Evolutionary conservation across 1,139 yeast genomes (phyloP).

Genomic region (Scheffersomyces parashehatae): DNA sequence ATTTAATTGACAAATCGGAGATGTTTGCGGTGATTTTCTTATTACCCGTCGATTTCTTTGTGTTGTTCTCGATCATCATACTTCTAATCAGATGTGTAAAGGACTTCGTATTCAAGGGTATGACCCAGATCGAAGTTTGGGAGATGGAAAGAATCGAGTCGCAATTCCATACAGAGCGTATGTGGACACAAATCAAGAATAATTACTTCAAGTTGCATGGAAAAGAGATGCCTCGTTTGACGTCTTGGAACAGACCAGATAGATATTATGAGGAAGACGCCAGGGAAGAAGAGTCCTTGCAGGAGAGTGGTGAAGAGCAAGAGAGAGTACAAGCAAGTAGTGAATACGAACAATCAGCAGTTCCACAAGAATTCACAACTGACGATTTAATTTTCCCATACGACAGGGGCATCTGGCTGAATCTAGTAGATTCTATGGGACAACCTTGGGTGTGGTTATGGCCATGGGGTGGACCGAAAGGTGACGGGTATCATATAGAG

Average conservation of each 20-base stretch:
- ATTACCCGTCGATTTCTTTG: constrained; percentile 58
- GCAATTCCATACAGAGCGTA: constrained; percentile 53
- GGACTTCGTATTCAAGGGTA: constrained; percentile 63
- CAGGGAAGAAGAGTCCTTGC: constrained; percentile 7
- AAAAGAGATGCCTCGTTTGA: constrained; percentile 43
- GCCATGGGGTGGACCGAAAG: constrained; percentile 63
- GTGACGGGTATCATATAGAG: constrained; percentile 48
- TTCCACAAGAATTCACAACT: constrained; percentile 38
- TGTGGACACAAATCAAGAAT: constrained; percentile 51
- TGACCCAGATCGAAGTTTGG: constrained; percentile 92
- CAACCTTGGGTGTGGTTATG: constrained; percentile 63
- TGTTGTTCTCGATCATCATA: constrained; percentile 56
- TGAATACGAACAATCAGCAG: constrained; percentile 7
- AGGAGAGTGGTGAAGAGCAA: constrained; percentile 6
- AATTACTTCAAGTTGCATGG: constrained; percentile 49
- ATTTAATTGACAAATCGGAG: constrained; percentile 55
- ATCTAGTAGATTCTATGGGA: constrained; percentile 54
- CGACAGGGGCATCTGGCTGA: constrained; percentile 64
- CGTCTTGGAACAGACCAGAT: constrained; percentile 45
- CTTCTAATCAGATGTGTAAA: constrained; percentile 62
- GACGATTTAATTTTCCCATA: constrained; percentile 79
- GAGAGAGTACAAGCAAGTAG: constrained; percentile 5
- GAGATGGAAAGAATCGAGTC: constrained; percentile 79
- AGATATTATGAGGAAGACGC: constrained; percentile 19
- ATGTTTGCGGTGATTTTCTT: constrained; percentile 57